Conservation (phyloP, 345 rosid genomes). For the Stellera chamaejasme region DNA sequence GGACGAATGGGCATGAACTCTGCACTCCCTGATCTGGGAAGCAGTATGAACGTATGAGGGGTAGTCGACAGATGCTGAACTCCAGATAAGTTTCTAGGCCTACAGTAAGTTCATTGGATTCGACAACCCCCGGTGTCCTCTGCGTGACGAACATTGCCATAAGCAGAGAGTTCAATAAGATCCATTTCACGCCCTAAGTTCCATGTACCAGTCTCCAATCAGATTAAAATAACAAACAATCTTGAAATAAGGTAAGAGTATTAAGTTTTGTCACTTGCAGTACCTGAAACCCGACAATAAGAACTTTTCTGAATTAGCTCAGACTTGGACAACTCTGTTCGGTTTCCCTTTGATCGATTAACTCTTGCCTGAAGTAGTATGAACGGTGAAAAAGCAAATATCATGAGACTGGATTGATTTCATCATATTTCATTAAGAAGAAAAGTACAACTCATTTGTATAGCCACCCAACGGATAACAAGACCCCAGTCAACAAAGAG, state of each 20-base stretch:
- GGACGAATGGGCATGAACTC: too few relatives aligned
- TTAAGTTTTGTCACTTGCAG: not conserved
- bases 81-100: conserved; percentile 1
- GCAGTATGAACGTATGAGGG: not conserved
- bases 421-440: not conserved
- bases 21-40: too few relatives aligned
- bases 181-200: conserved; percentile 82
- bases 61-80: too few relatives aligned
- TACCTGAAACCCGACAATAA: conserved; percentile 89
- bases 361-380: conserved; percentile 53
- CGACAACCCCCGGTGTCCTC: conserved; percentile 72
- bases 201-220: conserved; percentile 10
- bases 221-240: conserved; percentile 2
- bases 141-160: conserved; percentile 62
- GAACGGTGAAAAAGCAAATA: not conserved
- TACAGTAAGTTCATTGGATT: conserved; percentile 44
- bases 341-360: conserved; percentile 83
- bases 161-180: conserved; percentile 79
- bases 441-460: not conserved
- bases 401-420: too few relatives aligned
- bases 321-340: conserved; percentile 68
- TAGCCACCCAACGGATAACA: too few relatives aligned
- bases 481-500: too few relatives aligned
- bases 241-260: not conserved
- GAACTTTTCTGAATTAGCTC: conserved; percentile 84